Percentiles rank a stretch among this genome's conserved stretches.
These are phyloP conservation scores for Hirschfeldia incana DNA, from an alignment of 345 rosid genomes.

Conservation along the genomic window DNA sequence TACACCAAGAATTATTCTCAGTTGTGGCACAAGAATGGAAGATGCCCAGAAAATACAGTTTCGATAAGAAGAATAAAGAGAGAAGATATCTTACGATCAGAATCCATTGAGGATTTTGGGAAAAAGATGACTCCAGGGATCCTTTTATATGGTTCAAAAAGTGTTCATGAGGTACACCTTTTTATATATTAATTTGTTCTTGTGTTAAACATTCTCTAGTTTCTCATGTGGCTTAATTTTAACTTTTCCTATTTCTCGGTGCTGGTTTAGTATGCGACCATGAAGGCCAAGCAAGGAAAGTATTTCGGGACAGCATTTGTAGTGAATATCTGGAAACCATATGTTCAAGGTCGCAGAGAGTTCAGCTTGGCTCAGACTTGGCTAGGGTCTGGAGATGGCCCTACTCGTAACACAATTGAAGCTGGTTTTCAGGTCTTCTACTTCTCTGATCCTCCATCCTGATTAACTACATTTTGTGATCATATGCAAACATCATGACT, in stretches of 20 bases:
- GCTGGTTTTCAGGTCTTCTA: constrained; percentile 62
- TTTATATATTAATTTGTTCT: neutral
- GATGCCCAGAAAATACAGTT: constrained; percentile 52
- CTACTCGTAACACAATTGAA: constrained; percentile 55
- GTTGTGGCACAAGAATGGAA: constrained; percentile 53
- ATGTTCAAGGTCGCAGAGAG: constrained; percentile 46
- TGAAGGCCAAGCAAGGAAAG: constrained; percentile 36
- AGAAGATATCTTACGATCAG: constrained; percentile 53
- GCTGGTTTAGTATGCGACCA: constrained; percentile 48
- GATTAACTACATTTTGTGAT: neutral
- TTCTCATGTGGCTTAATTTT: neutral
- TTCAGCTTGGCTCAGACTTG: constrained; percentile 64
- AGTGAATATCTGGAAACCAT: constrained; percentile 59
- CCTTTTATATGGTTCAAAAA: constrained; percentile 26
- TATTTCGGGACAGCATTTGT: constrained; percentile 52
- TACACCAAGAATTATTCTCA: constrained; percentile 36
- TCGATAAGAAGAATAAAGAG: constrained; percentile 56
- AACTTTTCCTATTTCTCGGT: neutral
- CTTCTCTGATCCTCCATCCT: constrained; percentile 8
- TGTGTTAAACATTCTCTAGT: neutral
- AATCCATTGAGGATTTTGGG: constrained; percentile 48
- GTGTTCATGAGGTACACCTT: constrained; percentile 36
- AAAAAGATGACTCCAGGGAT: constrained; percentile 48
- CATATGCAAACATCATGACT: neutral
- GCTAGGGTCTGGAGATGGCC: constrained; percentile 48